These are phyloP conservation scores for Asterophora parasitica DNA, from an alignment of 768 basidiomycete species.

Conservation along the genomic window DNA sequence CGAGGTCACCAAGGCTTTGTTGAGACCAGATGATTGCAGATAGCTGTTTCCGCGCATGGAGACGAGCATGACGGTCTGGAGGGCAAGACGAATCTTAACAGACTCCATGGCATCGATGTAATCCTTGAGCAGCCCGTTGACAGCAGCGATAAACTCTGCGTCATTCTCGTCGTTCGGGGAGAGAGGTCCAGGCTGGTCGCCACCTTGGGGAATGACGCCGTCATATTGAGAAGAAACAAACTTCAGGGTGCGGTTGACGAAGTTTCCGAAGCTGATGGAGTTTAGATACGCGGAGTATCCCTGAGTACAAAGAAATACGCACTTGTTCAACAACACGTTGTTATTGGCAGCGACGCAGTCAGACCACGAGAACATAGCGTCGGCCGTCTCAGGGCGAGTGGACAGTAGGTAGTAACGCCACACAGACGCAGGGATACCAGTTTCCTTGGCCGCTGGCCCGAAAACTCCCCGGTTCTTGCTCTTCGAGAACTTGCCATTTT, in stretches of 20 bases:
- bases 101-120: constrained; percentile 88
- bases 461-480: constrained; percentile 96
- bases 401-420: constrained; percentile 97
- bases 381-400: constrained; percentile 87
- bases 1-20: constrained; percentile 80
- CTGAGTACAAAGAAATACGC: constrained; percentile 17
- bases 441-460: constrained; percentile 89
- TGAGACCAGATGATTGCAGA: constrained; percentile 88
- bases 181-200: constrained; percentile 63
- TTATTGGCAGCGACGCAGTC: constrained; percentile 94
- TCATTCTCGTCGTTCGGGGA: constrained; percentile 64
- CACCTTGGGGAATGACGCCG: constrained; percentile 74
- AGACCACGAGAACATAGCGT: constrained; percentile 95
- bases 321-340: constrained; percentile 92
- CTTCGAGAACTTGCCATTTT: constrained; percentile 98
- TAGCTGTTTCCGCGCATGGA: constrained; percentile 90
- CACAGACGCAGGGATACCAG: constrained; percentile 88
- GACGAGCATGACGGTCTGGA: constrained; percentile 85
- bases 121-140: constrained; percentile 73
- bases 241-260: constrained; percentile 91
- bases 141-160: constrained; percentile 69
- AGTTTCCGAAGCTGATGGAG: constrained; percentile 81
- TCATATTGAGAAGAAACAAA: constrained; percentile 86
- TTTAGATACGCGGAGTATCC: background rate
- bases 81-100: constrained; percentile 83